phyloP scores from a whole-genome alignment of 306 rosid species.

The Cyamopsis tetragonoloba region DNA sequence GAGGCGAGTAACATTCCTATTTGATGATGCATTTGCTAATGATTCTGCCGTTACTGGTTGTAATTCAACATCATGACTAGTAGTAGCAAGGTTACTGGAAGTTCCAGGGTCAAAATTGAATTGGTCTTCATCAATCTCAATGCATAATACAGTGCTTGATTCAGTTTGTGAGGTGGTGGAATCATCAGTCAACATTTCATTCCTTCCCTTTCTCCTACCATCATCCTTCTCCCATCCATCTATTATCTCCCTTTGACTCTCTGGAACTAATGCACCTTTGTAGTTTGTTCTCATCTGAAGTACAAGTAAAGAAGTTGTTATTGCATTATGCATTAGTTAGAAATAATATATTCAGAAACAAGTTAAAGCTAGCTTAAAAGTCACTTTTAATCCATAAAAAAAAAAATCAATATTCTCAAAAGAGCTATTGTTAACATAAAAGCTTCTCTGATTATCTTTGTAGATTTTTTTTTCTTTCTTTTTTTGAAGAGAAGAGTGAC shows the following conservation, averaged over 20 bases:
- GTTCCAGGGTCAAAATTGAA: background rate
- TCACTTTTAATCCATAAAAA: too few relatives aligned
- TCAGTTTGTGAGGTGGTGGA: constrained; percentile 55
- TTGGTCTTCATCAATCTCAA: constrained; percentile 48
- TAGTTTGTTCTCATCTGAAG: constrained; percentile 82
- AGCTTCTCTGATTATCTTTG: too few relatives aligned
- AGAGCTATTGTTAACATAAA: too few relatives aligned
- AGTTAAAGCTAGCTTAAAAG: too few relatives aligned
- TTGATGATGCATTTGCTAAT: constrained; percentile 35
- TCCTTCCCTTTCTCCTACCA: constrained; percentile 61
- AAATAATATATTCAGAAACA: too few relatives aligned
- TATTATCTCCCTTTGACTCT: constrained; percentile 57
- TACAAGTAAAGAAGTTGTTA: background rate
- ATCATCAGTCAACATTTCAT: constrained; percentile 39
- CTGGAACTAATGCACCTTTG: constrained; percentile 68
- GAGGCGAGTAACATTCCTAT: constrained; percentile 39
- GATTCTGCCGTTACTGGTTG: constrained; percentile 18
- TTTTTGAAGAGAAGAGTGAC: too few relatives aligned
- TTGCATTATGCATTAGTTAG: background rate
- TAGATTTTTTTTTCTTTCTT: too few relatives aligned
- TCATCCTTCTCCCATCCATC: constrained; percentile 56
- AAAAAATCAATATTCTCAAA: too few relatives aligned
- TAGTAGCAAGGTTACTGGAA: background rate
- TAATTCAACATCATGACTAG: constrained; percentile 31
- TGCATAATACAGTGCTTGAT: too few relatives aligned